A percentile compares a stretch with the other conserved stretches of the same genome.
phyloP scores from a whole-genome alignment of 2,329 filamentous ascomycete genomes.

The Decorospora gaudefroyi region DNA sequence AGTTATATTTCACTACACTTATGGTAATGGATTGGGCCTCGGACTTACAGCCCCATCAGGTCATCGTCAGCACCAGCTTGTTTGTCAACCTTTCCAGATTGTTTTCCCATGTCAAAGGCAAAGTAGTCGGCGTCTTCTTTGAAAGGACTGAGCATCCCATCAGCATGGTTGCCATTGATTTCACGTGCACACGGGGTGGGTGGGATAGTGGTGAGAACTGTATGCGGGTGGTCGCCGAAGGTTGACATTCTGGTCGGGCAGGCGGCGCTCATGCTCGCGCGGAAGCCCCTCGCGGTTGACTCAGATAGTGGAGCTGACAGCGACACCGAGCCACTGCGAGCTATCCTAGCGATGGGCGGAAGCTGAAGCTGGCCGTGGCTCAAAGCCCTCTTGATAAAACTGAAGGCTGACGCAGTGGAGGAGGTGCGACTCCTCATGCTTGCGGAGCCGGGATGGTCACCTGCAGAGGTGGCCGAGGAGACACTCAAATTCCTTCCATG shows the following conservation, averaged over 20 bases:
- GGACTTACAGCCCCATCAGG: conserved; percentile 37
- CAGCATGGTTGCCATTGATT: conserved; percentile 6
- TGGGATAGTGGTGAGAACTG: conserved; percentile 48
- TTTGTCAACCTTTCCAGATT: conserved; percentile 16
- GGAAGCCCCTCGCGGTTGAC: conserved; percentile 36
- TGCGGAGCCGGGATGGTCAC: conserved; percentile 17
- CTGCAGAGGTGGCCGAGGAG: conserved; percentile 27
- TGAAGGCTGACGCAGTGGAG: conserved; percentile 34
- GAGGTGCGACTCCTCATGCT: conserved; percentile 29
- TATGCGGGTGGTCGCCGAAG: conserved; percentile 36
- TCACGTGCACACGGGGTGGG: conserved; percentile 45
- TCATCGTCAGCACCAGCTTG: conserved; percentile 18
- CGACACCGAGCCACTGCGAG: conserved; percentile 32
- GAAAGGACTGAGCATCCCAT: conserved; percentile 42
- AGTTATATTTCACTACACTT: not conserved
- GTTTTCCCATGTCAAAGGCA: conserved; percentile 32
- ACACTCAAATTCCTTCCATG: conserved; percentile 37
- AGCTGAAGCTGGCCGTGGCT: conserved; percentile 24
- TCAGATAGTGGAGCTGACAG: conserved; percentile 31
- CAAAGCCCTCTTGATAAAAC: conserved; percentile 38
- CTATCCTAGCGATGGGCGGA: conserved; percentile 14
- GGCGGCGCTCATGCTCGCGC: conserved; percentile 41
- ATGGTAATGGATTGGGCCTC: too few relatives aligned
- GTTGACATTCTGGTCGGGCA: conserved; percentile 49
- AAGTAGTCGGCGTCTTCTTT: conserved; percentile 42